Evolutionary conservation across 2,329 filamentous ascomycete genomes (phyloP), one percentile per base, ranked within the genome.

Genomic region (Xylaria sp.): DNA sequence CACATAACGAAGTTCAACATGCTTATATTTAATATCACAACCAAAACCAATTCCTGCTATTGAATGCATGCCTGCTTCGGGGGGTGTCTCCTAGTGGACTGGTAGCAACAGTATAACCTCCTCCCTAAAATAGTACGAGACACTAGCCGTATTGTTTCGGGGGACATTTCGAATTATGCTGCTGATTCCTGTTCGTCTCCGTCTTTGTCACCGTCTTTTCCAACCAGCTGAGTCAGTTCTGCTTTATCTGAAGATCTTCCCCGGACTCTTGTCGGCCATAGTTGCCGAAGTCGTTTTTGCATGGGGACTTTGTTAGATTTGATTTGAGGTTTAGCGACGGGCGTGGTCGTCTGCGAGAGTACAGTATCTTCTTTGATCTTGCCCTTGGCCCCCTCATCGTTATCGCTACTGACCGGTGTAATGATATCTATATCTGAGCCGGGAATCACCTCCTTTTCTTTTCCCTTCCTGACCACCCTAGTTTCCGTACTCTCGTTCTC

Each of bases 181-280:
- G 40, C 23, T 11, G 38, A 59, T 44, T 42, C 26, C 44, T 48
- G 23, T 53, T 57, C 49, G 6, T 46, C 38, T 26, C 33, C 15
- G 38, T 49, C 60, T 26, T 28, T 56, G 6, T 54, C 36, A 13
- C 38, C 20, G 11, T 48, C 49, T 28, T 33, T 49, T 4, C 13
- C 17, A 7, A 53, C 36, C 33, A 13, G 28, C 51, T 65, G 57
- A 6, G 42, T 42, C 5, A 40, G 20, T 31, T 61, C 61, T n/a
- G 54, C 28, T 49, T 69, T 71, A 57, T 69, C 64, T 40, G 42
- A 51, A 6, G 67, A 67, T 49, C 49, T 67, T 2, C 53, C 59
- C 11, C 54, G 46, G 11, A 11, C 2, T 46, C n/a, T 69, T 4
- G 48, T 17, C 3, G 60, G 48, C 64, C 63, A 67, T 11, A 67